Evolutionary conservation across 192 early-diverging fungal genomes (phyloP), one percentile per base, ranked within the genome.

Genomic region (Podila horticola): DNA sequence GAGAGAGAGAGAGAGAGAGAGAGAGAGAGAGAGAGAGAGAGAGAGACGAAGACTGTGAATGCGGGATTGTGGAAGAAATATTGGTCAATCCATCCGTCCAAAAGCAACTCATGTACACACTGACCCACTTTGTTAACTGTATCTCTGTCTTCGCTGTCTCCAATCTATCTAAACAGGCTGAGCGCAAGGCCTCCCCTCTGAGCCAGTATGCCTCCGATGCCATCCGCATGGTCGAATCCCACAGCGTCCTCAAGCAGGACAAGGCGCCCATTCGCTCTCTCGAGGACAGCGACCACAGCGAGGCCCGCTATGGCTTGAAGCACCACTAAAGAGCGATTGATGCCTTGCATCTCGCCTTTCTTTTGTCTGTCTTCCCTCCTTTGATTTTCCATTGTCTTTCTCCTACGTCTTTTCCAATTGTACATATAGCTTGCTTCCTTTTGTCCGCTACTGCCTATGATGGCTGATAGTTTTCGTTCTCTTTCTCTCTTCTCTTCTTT

Each of bases 161-260:
- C 17, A 31, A 4, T 31, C 13, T 13, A 30, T 61, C 29, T 33
- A 55, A 55, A 36, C 58, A 75, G 67, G 67, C 62, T 29, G 74
- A 75, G 33, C 34, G 61, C 41, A 29, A 66, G 28, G 45, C 75
- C 13, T 59, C 67, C 11, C 50, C 63, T 33, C 41, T 81, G 67
- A 81, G 77, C 55, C 77, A 81, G 66, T 67, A 81, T 41, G 77
- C 77, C 31, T 81, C 77, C 59, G 77, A 81, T 45, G 77, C 77
- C 11, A 81, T 81, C 57, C 71, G 71, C 45, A 57, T 81, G 51
- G 66, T 81, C 10, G 77, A 81, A 22, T 81, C 77, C 17, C 77
- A 73, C 29, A 81, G 67, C 57, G 71, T 45, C 30, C 71, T 73
- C 24, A 81, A 81, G 77, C 77, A 81, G 67, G 77, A 81, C 71